Evolutionary conservation across 2,329 filamentous ascomycete species (phyloP).

Genomic region (Colletotrichum ledebouriae): DNA sequence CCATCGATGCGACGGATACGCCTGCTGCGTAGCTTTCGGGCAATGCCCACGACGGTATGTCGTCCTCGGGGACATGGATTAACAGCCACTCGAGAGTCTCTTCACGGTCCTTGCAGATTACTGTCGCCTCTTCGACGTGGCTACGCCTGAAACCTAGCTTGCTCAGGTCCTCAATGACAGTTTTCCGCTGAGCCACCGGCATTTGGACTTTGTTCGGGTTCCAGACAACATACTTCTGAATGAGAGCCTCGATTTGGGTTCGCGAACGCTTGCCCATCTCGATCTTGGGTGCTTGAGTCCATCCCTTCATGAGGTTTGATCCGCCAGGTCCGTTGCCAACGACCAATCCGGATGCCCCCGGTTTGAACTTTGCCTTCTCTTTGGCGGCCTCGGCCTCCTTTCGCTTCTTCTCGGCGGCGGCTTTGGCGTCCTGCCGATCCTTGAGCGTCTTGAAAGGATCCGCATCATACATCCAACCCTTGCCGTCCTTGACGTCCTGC

Average conservation of each 20-base stretch:
- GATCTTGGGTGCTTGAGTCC: slow-evolving; percentile 88
- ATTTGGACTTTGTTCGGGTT: slow-evolving; percentile 83
- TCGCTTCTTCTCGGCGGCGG: slow-evolving; percentile 82
- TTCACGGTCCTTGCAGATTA: slow-evolving; percentile 90
- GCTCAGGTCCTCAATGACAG: slow-evolving; percentile 79
- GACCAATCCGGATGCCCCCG: slow-evolving; percentile 68
- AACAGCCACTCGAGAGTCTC: slow-evolving; percentile 96
- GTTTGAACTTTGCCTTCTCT: slow-evolving; percentile 76
- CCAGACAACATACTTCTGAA: slow-evolving; percentile 86
- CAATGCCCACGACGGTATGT: slow-evolving; percentile 91
- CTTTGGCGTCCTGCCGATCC: slow-evolving; percentile 84
- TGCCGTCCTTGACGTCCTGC: slow-evolving; percentile 81
- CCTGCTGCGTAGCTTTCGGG: slow-evolving; percentile 94
- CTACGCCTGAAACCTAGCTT: slow-evolving; percentile 89
- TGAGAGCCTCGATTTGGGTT: slow-evolving; percentile 81
- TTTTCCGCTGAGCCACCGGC: slow-evolving; percentile 65
- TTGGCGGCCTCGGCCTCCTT: slow-evolving; percentile 76
- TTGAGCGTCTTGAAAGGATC: slow-evolving; percentile 89
- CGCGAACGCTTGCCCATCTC: slow-evolving; percentile 91
- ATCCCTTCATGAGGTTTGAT: slow-evolving; percentile 75
- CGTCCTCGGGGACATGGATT: slow-evolving; percentile 96
- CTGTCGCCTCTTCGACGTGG: slow-evolving; percentile 89
- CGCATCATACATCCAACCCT: slow-evolving; percentile 91
- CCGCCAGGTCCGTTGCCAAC: slow-evolving; percentile 61
- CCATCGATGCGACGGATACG: slow-evolving; percentile 85